Percentiles rank a stretch among this genome's conserved stretches.
Evolutionary conservation across 2,329 filamentous ascomycete species (phyloP).

Genomic region (Sodiomyces alkalinus): DNA sequence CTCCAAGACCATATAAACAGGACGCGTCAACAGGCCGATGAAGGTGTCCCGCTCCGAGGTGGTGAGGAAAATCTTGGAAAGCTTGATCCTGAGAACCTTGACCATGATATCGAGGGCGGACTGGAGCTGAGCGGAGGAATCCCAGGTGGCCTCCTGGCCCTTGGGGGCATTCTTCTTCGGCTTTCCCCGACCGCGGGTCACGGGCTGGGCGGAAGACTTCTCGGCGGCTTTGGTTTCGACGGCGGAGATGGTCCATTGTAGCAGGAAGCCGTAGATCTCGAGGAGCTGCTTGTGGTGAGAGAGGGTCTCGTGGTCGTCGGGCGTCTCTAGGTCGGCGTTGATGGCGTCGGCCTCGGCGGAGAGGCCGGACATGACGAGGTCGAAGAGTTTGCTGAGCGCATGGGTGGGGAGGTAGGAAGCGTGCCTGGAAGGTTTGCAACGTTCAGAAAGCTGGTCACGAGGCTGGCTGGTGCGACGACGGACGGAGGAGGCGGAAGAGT

Average conservation of each 20-base stretch:
- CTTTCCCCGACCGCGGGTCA: slow-evolving; percentile 58
- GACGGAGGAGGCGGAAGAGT: background rate
- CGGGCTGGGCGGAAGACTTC: slow-evolving; percentile 60
- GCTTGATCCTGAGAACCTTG: slow-evolving; percentile 84
- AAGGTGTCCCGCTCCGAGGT: slow-evolving; percentile 95
- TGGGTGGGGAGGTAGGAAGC: slow-evolving; percentile 64
- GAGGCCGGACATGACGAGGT: slow-evolving; percentile 74
- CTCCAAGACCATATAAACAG: slow-evolving; percentile 86
- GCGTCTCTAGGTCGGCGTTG: slow-evolving; percentile 68
- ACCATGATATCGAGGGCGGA: slow-evolving; percentile 86
- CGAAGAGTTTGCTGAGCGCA: slow-evolving; percentile 82
- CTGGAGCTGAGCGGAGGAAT: slow-evolving; percentile 77
- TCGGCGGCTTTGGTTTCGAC: slow-evolving; percentile 89
- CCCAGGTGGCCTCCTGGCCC: slow-evolving; percentile 66
- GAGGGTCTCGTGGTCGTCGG: slow-evolving; percentile 76
- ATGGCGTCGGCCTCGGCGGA: slow-evolving; percentile 75
- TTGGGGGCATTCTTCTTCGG: slow-evolving; percentile 58
- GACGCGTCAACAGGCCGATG: slow-evolving; percentile 77
- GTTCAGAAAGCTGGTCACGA: slow-evolving; percentile 35
- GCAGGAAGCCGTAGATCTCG: slow-evolving; percentile 83
- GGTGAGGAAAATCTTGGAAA: slow-evolving; percentile 85
- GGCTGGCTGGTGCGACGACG: slow-evolving; percentile 19
- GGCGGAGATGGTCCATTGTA: slow-evolving; percentile 92
- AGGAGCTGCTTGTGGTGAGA: slow-evolving; percentile 80
- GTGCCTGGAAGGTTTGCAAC: slow-evolving; percentile 56